Base-by-base conservation (phyloP, 495 filamentous ascomycete genomes). In the Penicillium waksmanii region DNA sequence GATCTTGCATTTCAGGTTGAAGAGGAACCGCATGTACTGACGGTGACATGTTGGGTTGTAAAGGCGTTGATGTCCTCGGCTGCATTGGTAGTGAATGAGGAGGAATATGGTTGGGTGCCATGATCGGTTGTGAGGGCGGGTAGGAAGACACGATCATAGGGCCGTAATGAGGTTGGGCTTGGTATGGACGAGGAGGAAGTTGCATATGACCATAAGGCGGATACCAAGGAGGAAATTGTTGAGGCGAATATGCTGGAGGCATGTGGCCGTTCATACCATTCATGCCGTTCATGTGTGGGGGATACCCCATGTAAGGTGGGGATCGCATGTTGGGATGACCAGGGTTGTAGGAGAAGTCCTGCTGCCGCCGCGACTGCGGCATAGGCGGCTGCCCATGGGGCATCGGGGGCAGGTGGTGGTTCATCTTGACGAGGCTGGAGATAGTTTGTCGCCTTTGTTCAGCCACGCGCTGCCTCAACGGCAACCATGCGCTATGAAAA, bases 331-430 rank as follows among this genome's bases (percentile, higher is more conserved):
- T 79, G 44, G 76, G 74, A 50, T 73, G 75, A 2, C 61, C 74
- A n/a, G 76, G 64, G 23, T 76, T 66, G 64, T 83, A 84, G 40
- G 74, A 63, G 49, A 78, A 68, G 27, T 83, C 82, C 63, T 81
- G 79, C 62, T 80, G 80, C 57, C 80, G 68, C 61, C 81, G 71
- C 10, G 76, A 73, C 55, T 75, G 71, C 48, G 78, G 77, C 68
- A 83, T 77, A 40, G 82, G 79, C 55, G 80, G 78, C 73, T 81
- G 82, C 75, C 80, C 80, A 75, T 80, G 81, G 62, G 80, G 76
- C 73, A 82, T 75, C 53, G 77, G 73, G 62, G 82, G 76, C 67
- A 82, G 64, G 65, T 84, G 79, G 64, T 80, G 77, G 69, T 84
- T 85, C 78, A 85, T 85, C 71, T 75, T 78, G 75, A 75, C 69